Evolutionary conservation across 495 filamentous ascomycete genomes (phyloP), one percentile per base, ranked within the genome.

Genomic region (Evernia prunastri): DNA sequence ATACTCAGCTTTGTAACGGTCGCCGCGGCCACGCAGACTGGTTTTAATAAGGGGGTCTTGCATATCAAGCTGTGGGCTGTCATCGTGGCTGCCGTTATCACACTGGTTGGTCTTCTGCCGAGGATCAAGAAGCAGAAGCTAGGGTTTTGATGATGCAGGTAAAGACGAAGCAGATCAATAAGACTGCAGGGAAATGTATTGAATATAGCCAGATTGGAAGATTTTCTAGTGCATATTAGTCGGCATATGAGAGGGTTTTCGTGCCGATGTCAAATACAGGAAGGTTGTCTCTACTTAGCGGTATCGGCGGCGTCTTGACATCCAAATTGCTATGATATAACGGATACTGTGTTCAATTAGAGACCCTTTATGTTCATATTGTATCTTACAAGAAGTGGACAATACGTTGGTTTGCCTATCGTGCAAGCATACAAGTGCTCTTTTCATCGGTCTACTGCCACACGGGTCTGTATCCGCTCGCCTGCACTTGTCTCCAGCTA

Each of bases 71-170:
- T 89, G 39, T 93, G 90, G 90, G 83, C 81, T 2, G 82, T 89
- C 20, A 68, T 87, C 37, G 63, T 92, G 36, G 78, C 85, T 10
- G 71, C 78, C 7, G 74, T 87, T 37, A 68, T 96, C 39, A 73
- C 87, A 37, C 67, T 94, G 18, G 56, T 81, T 47, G 93, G 93
- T 0, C 76, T 94, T 33, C 78, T 85, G 53, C 86, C 92, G 23
- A 81, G 93, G 68, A 83, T 96, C 61, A 91, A 89, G 80, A 85
- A 89, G 79, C 78, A 82, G 63, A 97, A 97, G 81, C 73, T 97
- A 60, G 90, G 89, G 7, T 75, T 91, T 45, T 79, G 63, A 68
- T 23, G 1, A 2, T 9, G 23, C 25, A 29, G 25, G 36, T 4
- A 17, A 33, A 12, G 6, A 6, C 18, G 7, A 6, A 18, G 49